phyloP scores from a whole-genome alignment of 73 alveolate genomes.

The Stentor coeruleus region DNA sequence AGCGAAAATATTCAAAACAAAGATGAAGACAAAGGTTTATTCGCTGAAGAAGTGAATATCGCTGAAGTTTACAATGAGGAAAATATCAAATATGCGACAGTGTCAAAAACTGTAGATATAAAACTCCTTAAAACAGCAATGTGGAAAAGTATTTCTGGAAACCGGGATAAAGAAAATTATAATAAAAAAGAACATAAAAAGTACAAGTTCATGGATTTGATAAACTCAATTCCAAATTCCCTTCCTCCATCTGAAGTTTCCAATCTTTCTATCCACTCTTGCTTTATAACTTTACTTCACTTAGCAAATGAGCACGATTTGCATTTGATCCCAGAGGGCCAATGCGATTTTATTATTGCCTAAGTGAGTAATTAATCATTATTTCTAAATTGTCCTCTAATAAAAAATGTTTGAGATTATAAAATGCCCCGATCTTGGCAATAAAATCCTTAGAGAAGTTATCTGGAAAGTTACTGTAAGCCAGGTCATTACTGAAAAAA shows the following conservation, averaged over 20 bases:
- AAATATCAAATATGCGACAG: background rate
- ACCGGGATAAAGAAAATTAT: too few relatives aligned
- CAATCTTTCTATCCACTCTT: slow-evolving; percentile 32
- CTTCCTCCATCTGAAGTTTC: background rate
- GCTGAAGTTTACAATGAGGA: background rate
- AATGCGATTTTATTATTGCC: slow-evolving; percentile 30
- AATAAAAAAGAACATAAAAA: too few relatives aligned
- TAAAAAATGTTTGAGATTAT: too few relatives aligned
- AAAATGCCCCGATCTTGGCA: too few relatives aligned
- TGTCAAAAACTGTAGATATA: background rate
- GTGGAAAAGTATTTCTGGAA: background rate
- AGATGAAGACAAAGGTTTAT: background rate
- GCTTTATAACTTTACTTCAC: slow-evolving; percentile 45
- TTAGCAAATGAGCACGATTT: slow-evolving; percentile 41
- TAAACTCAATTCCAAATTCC: background rate
- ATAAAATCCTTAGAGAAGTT: too few relatives aligned
- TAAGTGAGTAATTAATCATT: too few relatives aligned
- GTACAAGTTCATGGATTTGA: background rate
- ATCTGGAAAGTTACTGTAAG: too few relatives aligned
- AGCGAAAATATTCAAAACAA: background rate
- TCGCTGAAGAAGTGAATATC: background rate
- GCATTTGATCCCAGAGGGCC: slow-evolving; percentile 20
- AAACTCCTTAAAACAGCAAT: background rate
- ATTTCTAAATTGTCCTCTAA: too few relatives aligned
- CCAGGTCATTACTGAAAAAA: too few relatives aligned